Evolutionary conservation across 495 filamentous ascomycete genomes (phyloP).

Genomic region (Aspergillus wentii): DNA sequence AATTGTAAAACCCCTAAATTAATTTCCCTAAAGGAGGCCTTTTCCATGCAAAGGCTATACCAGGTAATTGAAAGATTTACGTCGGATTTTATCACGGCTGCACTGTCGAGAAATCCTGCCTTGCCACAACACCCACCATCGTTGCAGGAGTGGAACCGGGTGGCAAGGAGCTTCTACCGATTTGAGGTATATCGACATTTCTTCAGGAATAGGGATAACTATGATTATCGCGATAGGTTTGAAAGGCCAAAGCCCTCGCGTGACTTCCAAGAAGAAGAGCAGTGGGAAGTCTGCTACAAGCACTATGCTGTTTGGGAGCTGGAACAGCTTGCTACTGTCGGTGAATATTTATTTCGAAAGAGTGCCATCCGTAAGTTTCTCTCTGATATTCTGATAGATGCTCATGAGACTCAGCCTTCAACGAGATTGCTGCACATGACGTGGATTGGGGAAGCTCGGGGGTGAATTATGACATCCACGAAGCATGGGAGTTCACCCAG

Average conservation of each 20-base stretch:
- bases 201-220: neutral
- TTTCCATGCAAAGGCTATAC: neutral
- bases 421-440: slow-evolving; percentile 5
- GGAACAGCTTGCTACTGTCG: slow-evolving; percentile 1
- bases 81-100: neutral
- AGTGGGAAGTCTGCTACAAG: slow-evolving; percentile 2
- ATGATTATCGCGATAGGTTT: neutral
- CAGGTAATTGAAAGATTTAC: neutral
- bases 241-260: slow-evolving; percentile 1
- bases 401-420: slow-evolving; percentile 1
- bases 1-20: neutral
- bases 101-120: neutral
- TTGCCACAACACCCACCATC: neutral
- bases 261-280: slow-evolving; percentile 1
- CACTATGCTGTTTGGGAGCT: slow-evolving; percentile 2
- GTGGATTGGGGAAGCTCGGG: neutral
- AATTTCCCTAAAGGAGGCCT: neutral
- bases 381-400: neutral
- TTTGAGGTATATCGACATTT: slow-evolving; percentile 3
- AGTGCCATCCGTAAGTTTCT: slow-evolving; percentile 1
- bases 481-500: slow-evolving; percentile 2
- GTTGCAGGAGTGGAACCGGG: neutral
- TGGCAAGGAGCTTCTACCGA: slow-evolving; percentile 6
- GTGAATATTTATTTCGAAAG: slow-evolving; percentile 5
- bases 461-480: neutral